These are phyloP conservation scores for Phoma sp. DNA, from an alignment of 2,329 filamentous ascomycete species.

Conservation along the genomic window DNA sequence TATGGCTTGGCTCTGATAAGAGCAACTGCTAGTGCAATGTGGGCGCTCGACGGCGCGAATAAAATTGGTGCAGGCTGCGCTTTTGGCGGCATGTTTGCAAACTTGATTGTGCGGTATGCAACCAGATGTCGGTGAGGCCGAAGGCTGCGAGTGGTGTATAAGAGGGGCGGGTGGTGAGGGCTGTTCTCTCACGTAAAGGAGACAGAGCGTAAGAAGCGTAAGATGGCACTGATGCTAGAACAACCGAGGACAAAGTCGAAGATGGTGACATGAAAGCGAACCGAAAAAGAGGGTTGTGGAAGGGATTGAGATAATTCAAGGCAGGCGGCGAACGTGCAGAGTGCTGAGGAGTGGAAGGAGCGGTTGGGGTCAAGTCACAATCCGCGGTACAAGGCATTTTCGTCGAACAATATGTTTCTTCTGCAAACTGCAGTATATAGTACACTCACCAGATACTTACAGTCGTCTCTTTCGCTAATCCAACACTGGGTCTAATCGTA, in stretches of 20 bases:
- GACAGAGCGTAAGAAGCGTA: background rate
- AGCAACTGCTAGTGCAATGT: slow-evolving; percentile 45
- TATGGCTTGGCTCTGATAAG: slow-evolving; percentile 51
- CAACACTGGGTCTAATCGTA: slow-evolving; percentile 1
- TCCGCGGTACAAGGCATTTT: background rate
- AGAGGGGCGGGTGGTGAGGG: background rate
- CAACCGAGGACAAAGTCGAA: background rate
- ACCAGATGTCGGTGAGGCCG: background rate
- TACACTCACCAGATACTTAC: slow-evolving; percentile 29
- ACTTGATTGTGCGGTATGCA: background rate
- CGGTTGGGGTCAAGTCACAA: background rate
- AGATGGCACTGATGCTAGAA: background rate
- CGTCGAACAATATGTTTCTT: slow-evolving; percentile 11
- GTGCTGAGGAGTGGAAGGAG: slow-evolving; percentile 8
- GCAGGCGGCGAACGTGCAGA: slow-evolving; percentile 8
- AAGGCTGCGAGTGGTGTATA: background rate
- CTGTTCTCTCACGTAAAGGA: background rate
- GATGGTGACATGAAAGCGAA: background rate
- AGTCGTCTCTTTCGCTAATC: slow-evolving; percentile 13
- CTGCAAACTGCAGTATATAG: slow-evolving; percentile 23
- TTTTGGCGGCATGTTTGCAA: slow-evolving; percentile 4
- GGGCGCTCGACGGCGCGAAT: slow-evolving; percentile 30
- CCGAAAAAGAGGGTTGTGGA: background rate
- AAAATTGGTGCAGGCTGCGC: background rate
- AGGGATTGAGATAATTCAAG: background rate